These are phyloP conservation scores for Kalanchoe fedtschenkoi DNA, from an alignment of 164 flowering plant genomes.

Conservation along the genomic window DNA sequence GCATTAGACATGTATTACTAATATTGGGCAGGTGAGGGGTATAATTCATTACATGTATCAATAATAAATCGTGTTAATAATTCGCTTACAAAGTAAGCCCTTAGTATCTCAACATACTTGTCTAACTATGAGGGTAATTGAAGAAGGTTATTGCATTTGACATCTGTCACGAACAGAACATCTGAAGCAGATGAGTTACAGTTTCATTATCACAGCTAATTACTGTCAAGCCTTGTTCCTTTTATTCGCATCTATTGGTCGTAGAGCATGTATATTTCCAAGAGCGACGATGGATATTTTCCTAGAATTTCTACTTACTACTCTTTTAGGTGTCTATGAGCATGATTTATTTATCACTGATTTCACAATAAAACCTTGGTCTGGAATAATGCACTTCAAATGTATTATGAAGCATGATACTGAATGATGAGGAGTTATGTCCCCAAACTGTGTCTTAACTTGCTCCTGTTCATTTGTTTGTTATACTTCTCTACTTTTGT, in stretches of 20 bases:
- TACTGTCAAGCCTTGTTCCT: neutral
- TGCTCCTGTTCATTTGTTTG: neutral
- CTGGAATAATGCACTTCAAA: neutral
- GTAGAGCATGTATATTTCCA: neutral
- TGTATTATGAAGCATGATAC: neutral
- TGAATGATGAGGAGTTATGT: neutral
- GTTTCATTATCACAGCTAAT: neutral
- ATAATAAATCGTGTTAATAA: no score
- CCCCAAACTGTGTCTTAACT: neutral
- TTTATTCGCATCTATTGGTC: neutral
- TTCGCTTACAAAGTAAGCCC: no score
- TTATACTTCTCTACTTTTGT: neutral
- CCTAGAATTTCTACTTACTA: neutral
- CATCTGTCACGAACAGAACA: no score
- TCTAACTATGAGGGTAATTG: no score
- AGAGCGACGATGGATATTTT: neutral
- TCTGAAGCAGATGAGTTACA: no score
- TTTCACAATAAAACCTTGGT: neutral
- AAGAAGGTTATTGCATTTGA: no score
- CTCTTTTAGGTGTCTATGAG: neutral
- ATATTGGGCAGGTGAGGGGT: no score
- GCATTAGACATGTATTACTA: no score
- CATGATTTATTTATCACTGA: neutral
- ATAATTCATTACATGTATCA: no score
- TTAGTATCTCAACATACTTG: no score